Conservation (phyloP, 495 filamentous ascomycete genomes). For the Penicillium daleae region DNA sequence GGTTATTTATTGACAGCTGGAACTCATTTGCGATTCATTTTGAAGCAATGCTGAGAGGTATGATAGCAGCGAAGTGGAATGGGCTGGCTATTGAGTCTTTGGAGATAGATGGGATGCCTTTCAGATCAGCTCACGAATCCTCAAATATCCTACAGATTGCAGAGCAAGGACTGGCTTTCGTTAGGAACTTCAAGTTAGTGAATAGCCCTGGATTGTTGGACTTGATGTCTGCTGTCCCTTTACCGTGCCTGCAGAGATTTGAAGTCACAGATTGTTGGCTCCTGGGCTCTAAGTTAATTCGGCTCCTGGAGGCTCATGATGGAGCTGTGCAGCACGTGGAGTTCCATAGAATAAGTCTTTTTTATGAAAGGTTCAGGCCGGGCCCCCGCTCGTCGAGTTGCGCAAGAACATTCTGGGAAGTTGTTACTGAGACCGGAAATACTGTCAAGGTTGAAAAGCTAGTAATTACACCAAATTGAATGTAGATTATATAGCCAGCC, state of each 20-base stretch:
- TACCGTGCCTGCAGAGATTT: neutral
- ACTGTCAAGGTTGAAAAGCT: neutral
- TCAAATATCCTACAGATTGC: neutral
- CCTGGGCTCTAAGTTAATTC: neutral
- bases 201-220: neutral
- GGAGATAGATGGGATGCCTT: neutral
- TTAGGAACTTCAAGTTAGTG: neutral
- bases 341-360: neutral
- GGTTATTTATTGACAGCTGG: neutral
- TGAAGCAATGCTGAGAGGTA: neutral
- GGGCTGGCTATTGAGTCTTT: neutral
- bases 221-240: neutral
- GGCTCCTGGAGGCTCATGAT: neutral
- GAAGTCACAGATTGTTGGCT: neutral
- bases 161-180: neutral
- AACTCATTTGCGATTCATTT: neutral
- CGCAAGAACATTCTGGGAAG: neutral
- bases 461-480: neutral
- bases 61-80: neutral
- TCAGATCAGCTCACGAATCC: neutral
- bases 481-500: neutral
- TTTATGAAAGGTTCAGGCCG: neutral
- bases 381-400: neutral
- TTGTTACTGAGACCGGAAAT: neutral
- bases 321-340: neutral